These are phyloP conservation scores for Lachancea fermentati DNA, from an alignment of 805 yeast genomes.

Conservation along the genomic window DNA sequence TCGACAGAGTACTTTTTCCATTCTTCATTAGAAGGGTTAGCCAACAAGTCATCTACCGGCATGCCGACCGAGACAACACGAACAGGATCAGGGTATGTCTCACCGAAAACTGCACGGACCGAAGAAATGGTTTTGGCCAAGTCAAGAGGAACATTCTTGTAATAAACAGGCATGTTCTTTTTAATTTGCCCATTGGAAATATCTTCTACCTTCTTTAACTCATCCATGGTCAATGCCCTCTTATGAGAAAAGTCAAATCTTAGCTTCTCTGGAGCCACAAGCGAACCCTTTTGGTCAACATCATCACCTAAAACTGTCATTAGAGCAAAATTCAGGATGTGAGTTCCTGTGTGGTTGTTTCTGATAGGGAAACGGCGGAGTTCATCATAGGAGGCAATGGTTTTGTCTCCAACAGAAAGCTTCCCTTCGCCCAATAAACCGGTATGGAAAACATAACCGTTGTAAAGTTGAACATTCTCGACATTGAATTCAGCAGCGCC, in stretches of 20 bases:
- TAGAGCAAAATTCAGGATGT: slow-evolving; percentile 82
- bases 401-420: slow-evolving; percentile 58
- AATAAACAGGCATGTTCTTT: slow-evolving; percentile 64
- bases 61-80: slow-evolving; percentile 95
- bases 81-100: slow-evolving; percentile 98
- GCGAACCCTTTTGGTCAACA: slow-evolving; percentile 93
- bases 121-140: slow-evolving; percentile 73
- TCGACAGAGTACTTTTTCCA: slow-evolving; percentile 83
- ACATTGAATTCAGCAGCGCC: slow-evolving; percentile 85
- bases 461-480: slow-evolving; percentile 85
- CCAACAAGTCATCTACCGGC: slow-evolving; percentile 74
- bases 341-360: slow-evolving; percentile 98
- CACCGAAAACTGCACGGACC: slow-evolving; percentile 97
- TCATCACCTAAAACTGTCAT: slow-evolving; percentile 81
- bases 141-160: slow-evolving; percentile 74
- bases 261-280: slow-evolving; percentile 91
- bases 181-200: slow-evolving; percentile 69
- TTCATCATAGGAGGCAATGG: slow-evolving; percentile 86
- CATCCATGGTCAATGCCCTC: slow-evolving; percentile 67
- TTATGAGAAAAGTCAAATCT: slow-evolving; percentile 96
- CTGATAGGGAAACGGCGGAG: slow-evolving; percentile 93
- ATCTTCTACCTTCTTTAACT: slow-evolving; percentile 69
- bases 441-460: slow-evolving; percentile 93
- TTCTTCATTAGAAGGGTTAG: slow-evolving; percentile 60
- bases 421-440: slow-evolving; percentile 78